A percentile compares a stretch with the other conserved stretches of the same genome.
These are phyloP conservation scores for Sequoiadendron giganteum DNA, from an alignment of 75 land plant species.

Conservation along the genomic window DNA sequence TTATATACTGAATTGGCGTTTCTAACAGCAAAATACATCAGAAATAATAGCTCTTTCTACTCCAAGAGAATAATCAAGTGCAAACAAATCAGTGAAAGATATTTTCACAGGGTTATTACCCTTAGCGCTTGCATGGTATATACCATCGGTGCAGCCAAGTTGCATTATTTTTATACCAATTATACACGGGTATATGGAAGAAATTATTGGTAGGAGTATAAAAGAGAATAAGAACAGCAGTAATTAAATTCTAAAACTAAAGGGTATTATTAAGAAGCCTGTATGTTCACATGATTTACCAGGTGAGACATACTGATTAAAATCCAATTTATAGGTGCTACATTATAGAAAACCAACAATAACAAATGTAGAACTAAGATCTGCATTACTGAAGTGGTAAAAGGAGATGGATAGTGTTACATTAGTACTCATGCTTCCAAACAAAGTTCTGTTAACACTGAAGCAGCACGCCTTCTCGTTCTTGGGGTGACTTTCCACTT, in stretches of 20 bases:
- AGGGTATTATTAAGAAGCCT: neutral
- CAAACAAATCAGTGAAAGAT: neutral
- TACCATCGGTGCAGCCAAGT: neutral
- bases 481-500: slow-evolving; percentile 77
- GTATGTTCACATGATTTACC: neutral
- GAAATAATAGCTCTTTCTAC: neutral
- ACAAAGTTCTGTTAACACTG: slow-evolving; percentile 70
- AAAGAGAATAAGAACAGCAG: neutral
- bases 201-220: neutral
- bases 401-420: neutral
- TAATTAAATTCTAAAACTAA: neutral
- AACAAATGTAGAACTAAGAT: neutral
- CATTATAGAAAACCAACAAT: neutral
- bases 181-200: too few relatives aligned
- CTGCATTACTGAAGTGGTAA: neutral
- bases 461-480: slow-evolving; percentile 63
- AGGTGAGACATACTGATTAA: neutral
- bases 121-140: neutral
- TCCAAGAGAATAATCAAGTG: neutral
- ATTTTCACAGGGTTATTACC: neutral
- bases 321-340: neutral
- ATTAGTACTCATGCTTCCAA: slow-evolving; percentile 19
- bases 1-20: neutral
- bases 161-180: neutral
- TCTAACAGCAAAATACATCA: neutral